Evolutionary conservation across 805 yeast genomes (phyloP), one percentile per base, ranked within the genome.

Genomic region (Yarrowia porcina): DNA sequence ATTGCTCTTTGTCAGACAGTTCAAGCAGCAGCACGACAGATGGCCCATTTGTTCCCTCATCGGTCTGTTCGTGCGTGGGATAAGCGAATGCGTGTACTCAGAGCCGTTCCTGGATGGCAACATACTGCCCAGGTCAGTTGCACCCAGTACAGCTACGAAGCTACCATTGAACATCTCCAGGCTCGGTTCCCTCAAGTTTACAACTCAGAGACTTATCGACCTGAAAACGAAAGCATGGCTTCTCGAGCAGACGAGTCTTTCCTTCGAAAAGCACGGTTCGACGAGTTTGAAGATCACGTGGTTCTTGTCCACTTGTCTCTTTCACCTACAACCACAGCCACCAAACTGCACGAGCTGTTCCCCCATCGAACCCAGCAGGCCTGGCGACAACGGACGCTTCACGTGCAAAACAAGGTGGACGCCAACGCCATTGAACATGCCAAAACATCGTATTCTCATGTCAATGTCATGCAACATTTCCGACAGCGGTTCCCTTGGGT

Each of bases 361-460:
- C 61, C 61, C 13, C 61, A 56, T 23, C 17, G 61, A 13, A 56
- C 61, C 39, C 47, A 56, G 39, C 61, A 56, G 38, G 61, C 61
- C 36, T 56, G 61, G 61, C 18, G 61, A 20, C 61, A 56, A 21
- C 27, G 61, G 13, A 56, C 61, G 4, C 30, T 56, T 27, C 61
- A 56, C 17, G 61, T 56, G 15, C 47, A 39, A 21, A 30, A 28
- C 61, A 38, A 32, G 21, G 39, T 32, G 20, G 61, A 56, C 4
- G 28, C 39, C 7, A 12, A 15, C 10, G 49, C 47, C 12, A 18
- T 28, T 15, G 36, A 25, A 27, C 47, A 28, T 4, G 61, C 61
- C 13, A 39, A 56, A 17, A 15, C 25, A 21, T n/a, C 36, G 20
- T 56, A 56, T 4, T 11, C 27, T 13, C 49, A 56, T 5, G 32